Conservation (phyloP, 257 asterid genomes). For the Nicotiana tomentosiformis region DNA sequence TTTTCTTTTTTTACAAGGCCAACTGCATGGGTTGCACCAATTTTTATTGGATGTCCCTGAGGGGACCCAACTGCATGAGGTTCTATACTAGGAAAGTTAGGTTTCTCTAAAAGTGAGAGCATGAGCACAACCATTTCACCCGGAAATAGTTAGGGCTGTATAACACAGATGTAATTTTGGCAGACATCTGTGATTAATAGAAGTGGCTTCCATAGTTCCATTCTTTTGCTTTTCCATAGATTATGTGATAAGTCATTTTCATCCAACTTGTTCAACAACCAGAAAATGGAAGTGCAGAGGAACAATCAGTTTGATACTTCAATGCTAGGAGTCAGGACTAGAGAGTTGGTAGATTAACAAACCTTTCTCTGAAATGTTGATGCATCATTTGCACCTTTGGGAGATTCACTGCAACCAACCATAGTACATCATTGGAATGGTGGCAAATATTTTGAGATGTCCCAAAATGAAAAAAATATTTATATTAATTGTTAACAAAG, state of each 20-base stretch:
- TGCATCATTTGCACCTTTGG: conserved; percentile 98
- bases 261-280: not conserved
- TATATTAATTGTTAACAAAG: not conserved
- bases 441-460: not conserved
- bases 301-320: not conserved
- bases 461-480: not conserved
- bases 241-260: not conserved
- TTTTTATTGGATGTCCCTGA: not conserved
- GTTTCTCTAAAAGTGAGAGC: not conserved
- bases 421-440: not conserved
- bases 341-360: conserved; percentile 22
- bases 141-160: not conserved
- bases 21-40: not conserved
- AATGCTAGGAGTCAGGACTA: not conserved
- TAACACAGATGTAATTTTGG: not conserved
- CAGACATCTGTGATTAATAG: not conserved
- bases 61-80: not conserved
- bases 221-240: not conserved
- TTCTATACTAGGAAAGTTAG: not conserved
- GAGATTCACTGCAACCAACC: conserved; percentile 77
- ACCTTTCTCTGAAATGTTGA: conserved; percentile 99
- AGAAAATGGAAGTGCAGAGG: not conserved
- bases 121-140: not conserved
- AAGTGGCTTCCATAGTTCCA: not conserved
- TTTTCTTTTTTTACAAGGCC: not conserved